Conservation (phyloP, 768 basidiomycete species). For the Termitomyces sp. region DNA sequence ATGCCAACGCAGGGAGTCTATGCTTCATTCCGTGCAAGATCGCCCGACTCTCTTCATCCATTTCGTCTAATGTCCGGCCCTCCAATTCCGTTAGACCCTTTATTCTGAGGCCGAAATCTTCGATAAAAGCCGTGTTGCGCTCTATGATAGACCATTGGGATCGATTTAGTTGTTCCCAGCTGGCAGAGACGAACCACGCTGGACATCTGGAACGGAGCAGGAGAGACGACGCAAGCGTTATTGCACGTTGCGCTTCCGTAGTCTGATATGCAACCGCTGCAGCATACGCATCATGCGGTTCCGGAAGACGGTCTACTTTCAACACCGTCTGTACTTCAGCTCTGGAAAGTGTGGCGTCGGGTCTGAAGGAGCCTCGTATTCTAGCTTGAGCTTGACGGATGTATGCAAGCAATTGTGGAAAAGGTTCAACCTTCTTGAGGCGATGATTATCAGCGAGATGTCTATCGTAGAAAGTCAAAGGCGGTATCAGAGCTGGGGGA, state of each 20-base stretch:
- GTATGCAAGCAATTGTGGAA: neutral
- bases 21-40: neutral
- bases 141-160: neutral
- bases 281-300: neutral
- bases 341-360: neutral
- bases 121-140: neutral
- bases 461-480: conserved; percentile 4
- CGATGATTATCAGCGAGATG: neutral
- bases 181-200: neutral
- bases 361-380: neutral
- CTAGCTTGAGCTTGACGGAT: neutral
- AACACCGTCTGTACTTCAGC: neutral
- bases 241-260: neutral
- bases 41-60: neutral
- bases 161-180: neutral
- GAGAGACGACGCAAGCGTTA: neutral
- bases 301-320: neutral
- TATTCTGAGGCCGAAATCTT: neutral
- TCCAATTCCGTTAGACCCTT: neutral
- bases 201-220: neutral
- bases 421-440: neutral
- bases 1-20: neutral
- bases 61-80: neutral
- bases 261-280: neutral
- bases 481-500: neutral